Conservation (phyloP, 257 asterid species). For the Salvia splendens region DNA sequence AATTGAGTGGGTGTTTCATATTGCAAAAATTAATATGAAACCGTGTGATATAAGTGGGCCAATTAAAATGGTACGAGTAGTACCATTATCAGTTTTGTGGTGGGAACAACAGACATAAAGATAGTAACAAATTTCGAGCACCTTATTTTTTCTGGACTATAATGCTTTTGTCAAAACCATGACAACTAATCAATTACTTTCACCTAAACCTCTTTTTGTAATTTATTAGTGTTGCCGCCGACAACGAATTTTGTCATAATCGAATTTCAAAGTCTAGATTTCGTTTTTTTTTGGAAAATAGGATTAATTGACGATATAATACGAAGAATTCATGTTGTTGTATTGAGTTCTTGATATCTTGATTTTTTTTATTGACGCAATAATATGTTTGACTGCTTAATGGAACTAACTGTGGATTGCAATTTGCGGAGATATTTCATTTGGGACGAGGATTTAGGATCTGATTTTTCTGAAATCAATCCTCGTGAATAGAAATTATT, state of each 20-base stretch:
- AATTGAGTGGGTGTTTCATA: not conserved
- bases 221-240: not conserved
- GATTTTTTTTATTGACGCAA: no score
- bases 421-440: no score
- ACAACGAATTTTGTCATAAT: not conserved
- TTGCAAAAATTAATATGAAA: not conserved
- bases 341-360: no score
- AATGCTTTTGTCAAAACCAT: not conserved
- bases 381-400: no score
- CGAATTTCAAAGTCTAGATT: not conserved
- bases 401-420: no score
- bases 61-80: not conserved
- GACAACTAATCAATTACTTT: not conserved
- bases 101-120: conserved; percentile 8
- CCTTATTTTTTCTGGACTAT: not conserved
- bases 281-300: not conserved
- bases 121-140: not conserved
- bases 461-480: no score
- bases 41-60: conserved; percentile 8
- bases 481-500: no score
- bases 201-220: conserved; percentile 16
- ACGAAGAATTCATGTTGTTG: no score
- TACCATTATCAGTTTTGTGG: not conserved
- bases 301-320: no score
- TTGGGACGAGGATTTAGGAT: no score